Evolutionary conservation across 1,139 yeast species (phyloP).

Genomic region (Candida glucosophila): DNA sequence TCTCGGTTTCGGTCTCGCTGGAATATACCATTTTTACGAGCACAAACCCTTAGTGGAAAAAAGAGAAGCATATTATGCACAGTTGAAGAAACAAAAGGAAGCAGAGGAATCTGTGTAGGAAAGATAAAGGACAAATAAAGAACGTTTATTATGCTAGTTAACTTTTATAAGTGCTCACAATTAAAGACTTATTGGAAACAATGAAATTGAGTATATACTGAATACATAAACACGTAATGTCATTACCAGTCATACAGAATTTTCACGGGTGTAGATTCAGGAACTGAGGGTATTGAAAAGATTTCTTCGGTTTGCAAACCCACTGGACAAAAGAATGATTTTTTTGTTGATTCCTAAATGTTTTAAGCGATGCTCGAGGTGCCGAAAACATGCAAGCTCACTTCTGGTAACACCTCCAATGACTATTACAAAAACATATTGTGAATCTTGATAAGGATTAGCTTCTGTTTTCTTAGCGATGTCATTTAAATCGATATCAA

Average conservation of each 20-base stretch:
- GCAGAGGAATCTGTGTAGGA: constrained; percentile 39
- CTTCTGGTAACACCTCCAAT: constrained; percentile 79
- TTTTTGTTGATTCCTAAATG: constrained; percentile 27
- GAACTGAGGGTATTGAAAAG: constrained; percentile 13
- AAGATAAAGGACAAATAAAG: too few relatives aligned
- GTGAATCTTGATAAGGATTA: constrained; percentile 7
- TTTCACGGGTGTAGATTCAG: too few relatives aligned
- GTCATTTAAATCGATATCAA: constrained; percentile 28
- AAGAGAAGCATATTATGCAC: constrained; percentile 83
- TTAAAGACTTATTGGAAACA: too few relatives aligned
- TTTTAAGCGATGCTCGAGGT: constrained; percentile 35
- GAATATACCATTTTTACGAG: constrained; percentile 26
- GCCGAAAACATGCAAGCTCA: constrained; percentile 60
- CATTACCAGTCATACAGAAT: too few relatives aligned
- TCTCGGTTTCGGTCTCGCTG: constrained; percentile 29
- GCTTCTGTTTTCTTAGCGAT: constrained; percentile 15
- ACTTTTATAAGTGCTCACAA: too few relatives aligned
- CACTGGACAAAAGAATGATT: constrained; percentile 47
- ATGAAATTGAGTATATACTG: too few relatives aligned
- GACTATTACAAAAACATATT: constrained; percentile 42
- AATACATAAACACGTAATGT: too few relatives aligned
- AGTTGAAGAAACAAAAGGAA: constrained; percentile 64
- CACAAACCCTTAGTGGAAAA: constrained; percentile 65
- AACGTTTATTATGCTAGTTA: too few relatives aligned
- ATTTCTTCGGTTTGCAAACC: constrained; percentile 41